phyloP scores from a whole-genome alignment of 345 rosid genomes.

The Eucalyptus sideroxylon region DNA sequence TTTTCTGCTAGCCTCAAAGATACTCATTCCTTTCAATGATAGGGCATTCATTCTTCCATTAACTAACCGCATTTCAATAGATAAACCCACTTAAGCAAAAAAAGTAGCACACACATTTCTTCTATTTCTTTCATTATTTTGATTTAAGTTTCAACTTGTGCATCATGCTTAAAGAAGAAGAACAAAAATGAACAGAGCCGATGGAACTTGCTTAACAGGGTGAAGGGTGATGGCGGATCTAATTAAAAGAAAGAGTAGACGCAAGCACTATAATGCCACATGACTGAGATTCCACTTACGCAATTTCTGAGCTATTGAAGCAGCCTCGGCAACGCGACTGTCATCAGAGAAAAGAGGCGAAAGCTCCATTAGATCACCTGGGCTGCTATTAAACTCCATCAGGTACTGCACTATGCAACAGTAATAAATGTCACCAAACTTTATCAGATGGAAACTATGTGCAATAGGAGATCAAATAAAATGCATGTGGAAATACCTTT shows the following conservation, averaged over 20 bases:
- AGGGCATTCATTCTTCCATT: not conserved
- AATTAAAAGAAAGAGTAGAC: not conserved
- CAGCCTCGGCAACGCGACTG: constrained; percentile 99
- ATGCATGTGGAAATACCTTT: constrained; percentile 41
- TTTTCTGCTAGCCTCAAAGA: not conserved
- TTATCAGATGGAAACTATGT: not conserved
- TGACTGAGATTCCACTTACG: constrained; percentile 31
- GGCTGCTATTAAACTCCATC: constrained; percentile 98
- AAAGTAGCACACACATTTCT: not conserved
- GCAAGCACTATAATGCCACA: not conserved
- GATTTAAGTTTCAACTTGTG: not conserved
- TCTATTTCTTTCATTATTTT: not conserved
- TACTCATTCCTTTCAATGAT: not conserved
- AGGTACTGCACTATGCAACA: constrained; percentile 54
- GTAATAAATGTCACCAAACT: not conserved
- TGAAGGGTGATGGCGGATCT: not conserved
- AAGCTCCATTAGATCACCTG: constrained; percentile 97
- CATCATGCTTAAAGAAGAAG: not conserved
- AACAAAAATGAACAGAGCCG: not conserved
- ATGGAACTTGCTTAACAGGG: not conserved
- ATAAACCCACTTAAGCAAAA: not conserved
- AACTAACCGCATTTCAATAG: not conserved
- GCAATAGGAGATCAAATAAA: not conserved
- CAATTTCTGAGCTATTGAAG: constrained; percentile 94
- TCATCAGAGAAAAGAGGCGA: constrained; percentile 98